Base-by-base conservation (phyloP, 331 rosid species). In the Dryas integrifolia region DNA sequence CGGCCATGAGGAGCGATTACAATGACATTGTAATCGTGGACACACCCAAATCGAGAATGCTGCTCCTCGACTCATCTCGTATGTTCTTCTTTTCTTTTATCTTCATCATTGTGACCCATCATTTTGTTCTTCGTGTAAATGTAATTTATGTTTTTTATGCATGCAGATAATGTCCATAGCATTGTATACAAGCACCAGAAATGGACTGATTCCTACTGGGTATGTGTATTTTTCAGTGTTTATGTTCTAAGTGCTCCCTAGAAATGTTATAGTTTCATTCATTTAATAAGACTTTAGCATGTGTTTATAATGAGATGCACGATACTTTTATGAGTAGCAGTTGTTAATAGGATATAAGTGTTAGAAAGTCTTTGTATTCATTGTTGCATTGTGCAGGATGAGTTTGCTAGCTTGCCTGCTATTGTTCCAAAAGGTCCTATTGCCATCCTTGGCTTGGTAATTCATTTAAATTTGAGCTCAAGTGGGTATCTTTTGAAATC, bases 391-490 rank as follows among this genome's bases (percentile, higher is more conserved):
- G 44, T 76, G 67, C 90, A 94, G 97, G 98, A 91, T 70, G 97
- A 91, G 75, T 91, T 89, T 80, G 90, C 96, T 69, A 86, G 96
- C 87, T 84, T 94, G 89, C 96, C 96, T 44, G 89, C 97, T 75
- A 83, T 94, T 82, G 89, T 91, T 80, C 95, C 97, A 8, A 26
- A 86, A 65, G 98, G 98, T 71, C 97, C 98, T 77, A 80, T 94
- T 69, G 95, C 97, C 77, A 85, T 94, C 80, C 80, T 94, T 76
- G 97, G 98, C 70, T 84, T 94, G 97, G 98, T 91, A 86, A 84
- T 72, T 83, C 53, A 52, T 76, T 80, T 83, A 74, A 58, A 57
- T 75, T 75, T 72, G 49, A n/a, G 59, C 40, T 55, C 58, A 40
- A 11, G 62, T 56, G 47, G n/a, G 30, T 46, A 8, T 77, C 67